These are phyloP conservation scores for Tuber melanosporum DNA, from an alignment of 495 filamentous ascomycete species.

Conservation along the genomic window DNA sequence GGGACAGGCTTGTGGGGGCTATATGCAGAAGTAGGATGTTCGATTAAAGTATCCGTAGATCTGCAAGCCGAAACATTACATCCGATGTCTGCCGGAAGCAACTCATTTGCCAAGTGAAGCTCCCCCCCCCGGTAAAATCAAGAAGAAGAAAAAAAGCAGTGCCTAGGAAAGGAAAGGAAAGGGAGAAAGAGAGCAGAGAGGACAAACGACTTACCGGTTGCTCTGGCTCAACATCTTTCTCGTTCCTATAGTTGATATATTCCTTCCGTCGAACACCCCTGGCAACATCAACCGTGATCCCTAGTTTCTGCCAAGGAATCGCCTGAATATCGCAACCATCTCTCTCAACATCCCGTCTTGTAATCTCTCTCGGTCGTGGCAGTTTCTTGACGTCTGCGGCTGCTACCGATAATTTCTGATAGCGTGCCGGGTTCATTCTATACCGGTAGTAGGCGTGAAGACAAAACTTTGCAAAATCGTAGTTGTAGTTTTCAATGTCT, in stretches of 20 bases:
- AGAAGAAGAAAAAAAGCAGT: not conserved
- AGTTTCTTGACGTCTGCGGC: conserved; percentile 25
- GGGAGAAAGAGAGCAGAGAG: not conserved
- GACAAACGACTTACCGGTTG: conserved; percentile 19
- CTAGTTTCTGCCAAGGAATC: conserved; percentile 64
- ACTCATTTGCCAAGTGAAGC: conserved; percentile 2
- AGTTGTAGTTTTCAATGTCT: conserved; percentile 42
- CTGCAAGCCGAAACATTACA: conserved; percentile 3
- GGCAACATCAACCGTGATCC: conserved; percentile 56
- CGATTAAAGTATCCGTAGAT: conserved; percentile 44
- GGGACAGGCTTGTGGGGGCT: conserved; percentile 1
- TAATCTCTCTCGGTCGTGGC: conserved; percentile 46
- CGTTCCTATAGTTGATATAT: conserved; percentile 57
- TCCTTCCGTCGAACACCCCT: conserved; percentile 52
- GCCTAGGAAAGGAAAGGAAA: not conserved
- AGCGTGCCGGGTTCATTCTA: conserved; percentile 7
- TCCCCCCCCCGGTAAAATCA: not conserved
- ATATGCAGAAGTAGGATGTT: conserved; percentile 35
- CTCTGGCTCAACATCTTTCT: conserved; percentile 28
- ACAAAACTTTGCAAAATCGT: conserved; percentile 39
- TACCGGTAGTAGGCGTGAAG: conserved; percentile 22
- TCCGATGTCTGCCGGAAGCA: conserved; percentile 6
- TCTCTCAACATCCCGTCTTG: conserved; percentile 49
- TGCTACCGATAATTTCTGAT: conserved; percentile 25
- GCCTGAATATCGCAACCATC: conserved; percentile 66